Evolutionary conservation across 2,329 filamentous ascomycete genomes (phyloP).

Genomic region (Penicillium sp.): DNA sequence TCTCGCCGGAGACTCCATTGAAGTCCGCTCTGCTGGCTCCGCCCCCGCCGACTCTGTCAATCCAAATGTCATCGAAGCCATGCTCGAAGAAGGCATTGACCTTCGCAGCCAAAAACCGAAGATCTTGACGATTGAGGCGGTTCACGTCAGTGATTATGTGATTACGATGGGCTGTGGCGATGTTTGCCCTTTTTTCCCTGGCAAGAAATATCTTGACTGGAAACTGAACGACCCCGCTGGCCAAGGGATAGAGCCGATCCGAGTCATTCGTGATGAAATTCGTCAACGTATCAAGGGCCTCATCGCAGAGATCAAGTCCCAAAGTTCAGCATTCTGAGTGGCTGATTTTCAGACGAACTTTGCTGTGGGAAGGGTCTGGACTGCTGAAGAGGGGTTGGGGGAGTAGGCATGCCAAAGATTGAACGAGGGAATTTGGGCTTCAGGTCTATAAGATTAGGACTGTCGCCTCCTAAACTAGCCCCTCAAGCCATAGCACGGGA

Average conservation of each 20-base stretch:
- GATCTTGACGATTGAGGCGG: conserved; percentile 25
- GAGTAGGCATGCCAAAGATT: background rate
- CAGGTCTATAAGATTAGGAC: too few species aligned
- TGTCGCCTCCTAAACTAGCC: too few species aligned
- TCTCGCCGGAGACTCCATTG: conserved; percentile 19
- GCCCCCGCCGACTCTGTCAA: conserved; percentile 29
- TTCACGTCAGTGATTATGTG: conserved; percentile 27
- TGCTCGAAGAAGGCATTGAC: conserved; percentile 31
- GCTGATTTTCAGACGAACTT: background rate
- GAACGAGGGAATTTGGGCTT: background rate
- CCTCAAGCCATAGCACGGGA: too few species aligned
- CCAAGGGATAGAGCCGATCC: conserved; percentile 24
- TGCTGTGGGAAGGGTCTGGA: background rate
- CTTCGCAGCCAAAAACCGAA: conserved; percentile 26
- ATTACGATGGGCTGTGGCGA: conserved; percentile 35
- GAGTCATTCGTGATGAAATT: conserved; percentile 26
- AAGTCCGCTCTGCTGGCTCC: conserved; percentile 32
- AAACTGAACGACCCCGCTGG: conserved; percentile 29
- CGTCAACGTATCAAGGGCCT: conserved; percentile 21
- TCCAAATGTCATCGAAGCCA: conserved; percentile 25
- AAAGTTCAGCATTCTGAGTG: conserved; percentile 1
- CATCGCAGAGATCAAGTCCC: conserved; percentile 13
- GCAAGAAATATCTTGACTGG: conserved; percentile 31
- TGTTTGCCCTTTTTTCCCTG: conserved; percentile 28
- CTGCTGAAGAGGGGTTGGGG: background rate